Base-by-base conservation (phyloP, 768 basidiomycete species). In the Collybia nuda region DNA sequence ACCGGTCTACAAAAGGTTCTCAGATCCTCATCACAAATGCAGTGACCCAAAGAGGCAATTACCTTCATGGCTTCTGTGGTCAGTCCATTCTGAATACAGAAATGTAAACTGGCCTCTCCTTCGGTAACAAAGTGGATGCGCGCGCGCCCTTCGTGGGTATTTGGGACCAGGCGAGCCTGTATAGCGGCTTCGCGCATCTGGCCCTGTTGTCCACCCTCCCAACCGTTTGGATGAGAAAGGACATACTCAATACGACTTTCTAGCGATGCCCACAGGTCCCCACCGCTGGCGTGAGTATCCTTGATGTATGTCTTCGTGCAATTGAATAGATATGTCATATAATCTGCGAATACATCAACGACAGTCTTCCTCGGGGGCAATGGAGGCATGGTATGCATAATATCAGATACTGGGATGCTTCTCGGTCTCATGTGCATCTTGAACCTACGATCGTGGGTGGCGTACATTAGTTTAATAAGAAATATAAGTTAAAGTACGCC, bases 181-280 rank as follows among this genome's bases (percentile, higher is more conserved):
- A 77, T 65, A 0, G 81, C 80, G 1, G 84, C 84, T 19, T 63
- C 62, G 3, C 84, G 76, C 67, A 86, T 81, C 56, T 75, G 68
- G 19, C 65, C 67, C 53, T 86, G 85, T 56, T 86, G 84, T 1
- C 60, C 63, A 0, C 81, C 80, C 53, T 79, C 84, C 84, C 84
- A 86, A 0, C 81, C 84, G 54, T 85, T 85, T 4, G 84, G 84
- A 55, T 85, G 84, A 1, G 76, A 75, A 14, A 86, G 70, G 4
- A 86, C 70, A 50, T 76, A 80, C 26, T 81, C 73, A 23, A 79
- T 72, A 6, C 54, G 64, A 14, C 63, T 55, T 53, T 76, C 67
- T 6, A 82, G 53, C 6, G 71, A 72, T 6, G 58, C 60, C 81
- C 79, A 82, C 2, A 82, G 54, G 8, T 67, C 64, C 14, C 35